These are phyloP conservation scores for Xylaria nigripes DNA, from an alignment of 495 filamentous ascomycete genomes.

Conservation along the genomic window DNA sequence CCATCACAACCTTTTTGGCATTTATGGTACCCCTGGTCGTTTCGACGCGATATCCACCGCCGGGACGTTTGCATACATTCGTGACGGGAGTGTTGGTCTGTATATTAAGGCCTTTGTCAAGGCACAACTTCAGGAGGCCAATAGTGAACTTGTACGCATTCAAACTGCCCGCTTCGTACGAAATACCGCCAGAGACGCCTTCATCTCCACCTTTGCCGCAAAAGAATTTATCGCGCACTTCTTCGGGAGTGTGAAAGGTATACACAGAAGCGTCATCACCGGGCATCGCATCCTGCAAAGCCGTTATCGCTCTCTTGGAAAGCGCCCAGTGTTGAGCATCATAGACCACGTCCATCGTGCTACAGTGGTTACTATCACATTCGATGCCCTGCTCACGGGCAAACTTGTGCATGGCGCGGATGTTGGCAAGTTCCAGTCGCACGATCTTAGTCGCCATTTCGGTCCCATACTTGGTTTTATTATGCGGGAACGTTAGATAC, in stretches of 20 bases:
- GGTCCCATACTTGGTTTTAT: slow-evolving; percentile 31
- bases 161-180: slow-evolving; percentile 54
- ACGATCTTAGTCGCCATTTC: slow-evolving; percentile 46
- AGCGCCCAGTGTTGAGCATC: slow-evolving; percentile 38
- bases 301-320: slow-evolving; percentile 33
- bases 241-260: slow-evolving; percentile 33
- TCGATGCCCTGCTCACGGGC: slow-evolving; percentile 41
- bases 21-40: slow-evolving; percentile 49
- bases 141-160: slow-evolving; percentile 57
- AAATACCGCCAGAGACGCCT: slow-evolving; percentile 44
- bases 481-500: slow-evolving; percentile 47
- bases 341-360: slow-evolving; percentile 54
- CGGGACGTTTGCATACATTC: slow-evolving; percentile 26
- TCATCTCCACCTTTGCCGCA: slow-evolving; percentile 28
- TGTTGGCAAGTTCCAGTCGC: slow-evolving; percentile 49
- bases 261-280: slow-evolving; percentile 41
- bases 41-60: slow-evolving; percentile 37
- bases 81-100: slow-evolving; percentile 53
- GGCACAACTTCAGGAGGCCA: slow-evolving; percentile 48
- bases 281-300: slow-evolving; percentile 40
- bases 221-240: slow-evolving; percentile 40
- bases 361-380: slow-evolving; percentile 43
- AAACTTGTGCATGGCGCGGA: slow-evolving; percentile 46
- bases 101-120: slow-evolving; percentile 49
- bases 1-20: slow-evolving; percentile 51